Evolutionary conservation across 495 filamentous ascomycete species (phyloP).

Genomic region (Penicillium ucsense): DNA sequence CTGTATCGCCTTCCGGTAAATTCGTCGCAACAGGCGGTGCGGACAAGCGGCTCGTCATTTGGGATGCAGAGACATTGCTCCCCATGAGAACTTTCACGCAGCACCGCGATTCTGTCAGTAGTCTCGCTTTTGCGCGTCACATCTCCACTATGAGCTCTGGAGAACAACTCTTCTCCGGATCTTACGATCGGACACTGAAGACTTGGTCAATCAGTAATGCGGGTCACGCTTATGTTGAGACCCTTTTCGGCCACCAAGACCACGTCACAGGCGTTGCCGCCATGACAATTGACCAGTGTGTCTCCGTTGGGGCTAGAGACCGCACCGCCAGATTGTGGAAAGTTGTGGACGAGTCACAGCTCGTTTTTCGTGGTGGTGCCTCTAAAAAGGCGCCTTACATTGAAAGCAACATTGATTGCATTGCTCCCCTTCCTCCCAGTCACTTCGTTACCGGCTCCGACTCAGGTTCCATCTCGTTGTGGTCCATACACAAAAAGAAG

Average conservation of each 20-base stretch:
- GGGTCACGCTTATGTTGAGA: conserved; percentile 76
- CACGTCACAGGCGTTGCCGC: conserved; percentile 74
- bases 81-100: conserved; percentile 79
- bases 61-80: conserved; percentile 68
- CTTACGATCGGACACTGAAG: conserved; percentile 82
- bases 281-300: conserved; percentile 74
- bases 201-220: conserved; percentile 61
- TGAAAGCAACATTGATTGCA: conserved; percentile 82
- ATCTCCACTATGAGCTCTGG: conserved; percentile 47
- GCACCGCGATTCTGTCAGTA: conserved; percentile 79
- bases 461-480: conserved; percentile 77
- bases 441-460: conserved; percentile 90
- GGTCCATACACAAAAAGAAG: conserved; percentile 91
- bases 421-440: conserved; percentile 80
- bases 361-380: conserved; percentile 84
- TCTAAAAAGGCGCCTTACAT: conserved; percentile 42
- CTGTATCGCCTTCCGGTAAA: conserved; percentile 78
- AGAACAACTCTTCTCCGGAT: conserved; percentile 84
- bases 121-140: conserved; percentile 73
- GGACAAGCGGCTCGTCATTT: conserved; percentile 75
- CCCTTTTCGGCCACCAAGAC: conserved; percentile 93
- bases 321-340: conserved; percentile 95
- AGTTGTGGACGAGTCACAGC: conserved; percentile 86
- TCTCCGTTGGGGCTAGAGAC: conserved; percentile 83
- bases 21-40: conserved; percentile 83